Base-by-base conservation (phyloP, 108 stramenopile species). In the Cyclotella baltica region DNA sequence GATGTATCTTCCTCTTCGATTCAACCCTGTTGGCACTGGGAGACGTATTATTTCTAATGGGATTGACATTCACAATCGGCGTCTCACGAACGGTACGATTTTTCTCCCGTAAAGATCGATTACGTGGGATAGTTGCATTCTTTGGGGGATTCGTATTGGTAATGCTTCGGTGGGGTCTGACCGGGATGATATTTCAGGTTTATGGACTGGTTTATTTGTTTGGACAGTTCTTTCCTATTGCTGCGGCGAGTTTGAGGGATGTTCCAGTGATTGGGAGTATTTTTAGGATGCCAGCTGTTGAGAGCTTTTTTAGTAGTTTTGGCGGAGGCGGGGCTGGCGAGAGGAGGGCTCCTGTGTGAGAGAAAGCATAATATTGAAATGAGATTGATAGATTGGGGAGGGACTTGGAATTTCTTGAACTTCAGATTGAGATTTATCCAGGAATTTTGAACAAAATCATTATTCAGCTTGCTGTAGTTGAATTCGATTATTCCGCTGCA, bases 221-320 rank as follows among this genome's bases (percentile, higher is more conserved):
- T 79, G 96, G 96, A 56, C 96, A 96, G 57, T 96, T 96, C 80
- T 94, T 96, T 79, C 96, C 96, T 1, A 96, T 96, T 71, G 93
- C 91, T 11, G 92, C 92, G 28, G 87, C 90, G 59, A 87, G 89
- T 29, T 82, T 94, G 89, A 86, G 87, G 76, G 88, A 94, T 70
- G 90, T 89, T 22, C 94, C 94, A 1, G 87, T 93, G 23, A 84
- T 95, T 71, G 94, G 94, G 66, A 76, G 76, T 19, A 68, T 93
- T 38, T 86, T 95, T 57, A 80, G 87, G 22, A 62, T 84, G 40
- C 92, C 92, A 37, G 81, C 75, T 0, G 85, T 96, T 34, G 96
- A 91, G 67, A 66, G 85, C 56, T 93, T 96, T 72, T 89, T 96
- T 78, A 59, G 73, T 10, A 90, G 82, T 65, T 90, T 95, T 84